Evolutionary conservation across 805 yeast genomes (phyloP).

Genomic region (Candida insectalens): DNA sequence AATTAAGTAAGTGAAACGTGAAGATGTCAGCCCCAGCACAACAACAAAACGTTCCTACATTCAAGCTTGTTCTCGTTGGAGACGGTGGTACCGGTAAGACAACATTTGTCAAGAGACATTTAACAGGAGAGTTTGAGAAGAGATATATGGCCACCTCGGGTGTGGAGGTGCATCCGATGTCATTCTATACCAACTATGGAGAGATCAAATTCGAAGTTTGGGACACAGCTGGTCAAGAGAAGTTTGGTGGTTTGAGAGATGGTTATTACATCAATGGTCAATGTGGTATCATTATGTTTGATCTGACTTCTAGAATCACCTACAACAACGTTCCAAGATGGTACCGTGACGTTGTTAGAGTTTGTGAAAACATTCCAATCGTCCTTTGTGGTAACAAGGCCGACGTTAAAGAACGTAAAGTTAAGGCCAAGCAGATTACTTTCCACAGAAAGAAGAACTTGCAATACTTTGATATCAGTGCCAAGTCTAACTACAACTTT

Average conservation of each 20-base stretch:
- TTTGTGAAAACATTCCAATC: conserved; percentile 98
- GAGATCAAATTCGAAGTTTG: conserved; percentile 98
- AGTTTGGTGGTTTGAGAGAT: conserved; percentile 99
- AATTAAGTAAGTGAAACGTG: background rate
- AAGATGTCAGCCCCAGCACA: conserved; percentile 36
- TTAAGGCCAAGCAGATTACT: conserved; percentile 98
- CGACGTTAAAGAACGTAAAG: conserved; percentile 99
- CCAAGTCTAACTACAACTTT: conserved; percentile 98
- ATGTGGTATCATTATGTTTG: conserved; percentile 99
- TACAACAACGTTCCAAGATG: conserved; percentile 99
- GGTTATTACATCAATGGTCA: conserved; percentile 99
- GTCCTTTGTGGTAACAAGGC: conserved; percentile 99
- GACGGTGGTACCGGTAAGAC: conserved; percentile 99
- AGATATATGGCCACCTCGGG: conserved; percentile 98
- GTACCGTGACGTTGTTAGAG: conserved; percentile 99
- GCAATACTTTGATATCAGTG: conserved; percentile 99
- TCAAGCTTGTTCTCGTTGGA: conserved; percentile 97
- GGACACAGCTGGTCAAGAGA: conserved; percentile 99
- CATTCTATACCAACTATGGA: conserved; percentile 97
- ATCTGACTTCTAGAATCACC: conserved; percentile 98
- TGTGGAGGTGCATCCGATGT: conserved; percentile 98
- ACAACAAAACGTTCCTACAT: conserved; percentile 77
- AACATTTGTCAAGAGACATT: conserved; percentile 98
- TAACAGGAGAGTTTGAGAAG: conserved; percentile 98
- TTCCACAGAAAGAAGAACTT: conserved; percentile 99